These are phyloP conservation scores for Apophysomyces sp. DNA, from an alignment of 371 early-diverging fungal species.

Conservation along the genomic window DNA sequence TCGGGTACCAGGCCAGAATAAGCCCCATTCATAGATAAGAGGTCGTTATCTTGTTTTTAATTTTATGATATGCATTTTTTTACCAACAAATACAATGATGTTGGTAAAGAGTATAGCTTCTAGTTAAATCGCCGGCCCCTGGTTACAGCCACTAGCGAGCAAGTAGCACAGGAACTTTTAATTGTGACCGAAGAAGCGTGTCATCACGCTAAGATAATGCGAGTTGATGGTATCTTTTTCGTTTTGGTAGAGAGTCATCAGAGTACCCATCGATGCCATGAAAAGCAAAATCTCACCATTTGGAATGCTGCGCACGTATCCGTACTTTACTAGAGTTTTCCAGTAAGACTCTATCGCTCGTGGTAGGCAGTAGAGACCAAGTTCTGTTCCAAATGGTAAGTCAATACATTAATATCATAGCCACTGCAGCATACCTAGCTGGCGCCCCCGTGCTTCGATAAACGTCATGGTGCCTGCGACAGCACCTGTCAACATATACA, in stretches of 20 bases:
- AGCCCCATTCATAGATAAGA: too few species aligned
- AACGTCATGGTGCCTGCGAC: slow-evolving; percentile 69
- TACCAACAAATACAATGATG: too few species aligned
- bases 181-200: slow-evolving; percentile 84
- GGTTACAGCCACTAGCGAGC: neutral
- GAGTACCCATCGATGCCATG: slow-evolving; percentile 71
- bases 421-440: slow-evolving; percentile 50
- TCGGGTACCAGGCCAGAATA: too few species aligned
- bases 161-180: slow-evolving; percentile 25
- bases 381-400: too few species aligned
- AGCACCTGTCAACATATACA: slow-evolving; percentile 65
- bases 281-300: slow-evolving; percentile 67
- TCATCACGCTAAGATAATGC: slow-evolving; percentile 76
- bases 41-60: too few species aligned
- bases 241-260: slow-evolving; percentile 85
- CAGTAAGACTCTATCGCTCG: slow-evolving; percentile 78
- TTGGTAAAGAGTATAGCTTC: too few species aligned
- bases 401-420: too few species aligned
- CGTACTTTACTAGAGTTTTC: slow-evolving; percentile 54
- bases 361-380: slow-evolving; percentile 82
- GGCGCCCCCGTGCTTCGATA: slow-evolving; percentile 76
- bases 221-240: slow-evolving; percentile 71
- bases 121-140: neutral
- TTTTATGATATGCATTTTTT: too few species aligned
- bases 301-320: slow-evolving; percentile 40